Evolutionary conservation across 352 stramenopile genomes (phyloP).

Genomic region (Phytophthora ohioensis): DNA sequence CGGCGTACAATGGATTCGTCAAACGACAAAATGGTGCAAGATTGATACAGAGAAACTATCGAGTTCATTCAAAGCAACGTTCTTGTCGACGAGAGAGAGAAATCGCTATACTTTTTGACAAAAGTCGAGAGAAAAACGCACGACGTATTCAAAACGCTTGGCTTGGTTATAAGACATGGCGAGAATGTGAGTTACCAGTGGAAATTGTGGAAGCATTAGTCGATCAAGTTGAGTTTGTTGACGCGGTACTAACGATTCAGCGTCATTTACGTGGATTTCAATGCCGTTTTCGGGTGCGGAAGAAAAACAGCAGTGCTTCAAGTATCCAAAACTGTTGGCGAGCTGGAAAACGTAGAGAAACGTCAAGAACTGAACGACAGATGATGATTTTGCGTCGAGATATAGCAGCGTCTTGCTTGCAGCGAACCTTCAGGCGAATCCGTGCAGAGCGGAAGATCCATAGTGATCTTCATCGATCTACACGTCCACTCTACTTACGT

Average conservation of each 20-base stretch:
- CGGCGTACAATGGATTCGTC: slow-evolving; percentile 10
- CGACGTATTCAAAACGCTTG: slow-evolving; percentile 45
- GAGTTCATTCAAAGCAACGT: neutral
- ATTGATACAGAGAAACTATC: slow-evolving; percentile 37
- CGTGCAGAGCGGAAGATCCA: slow-evolving; percentile 42
- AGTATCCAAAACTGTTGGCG: slow-evolving; percentile 59
- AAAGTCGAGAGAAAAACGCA: slow-evolving; percentile 20
- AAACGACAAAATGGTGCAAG: slow-evolving; percentile 25
- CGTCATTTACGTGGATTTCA: slow-evolving; percentile 51
- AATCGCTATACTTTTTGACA: slow-evolving; percentile 19
- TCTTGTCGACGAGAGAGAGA: slow-evolving; percentile 5
- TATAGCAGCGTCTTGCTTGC: slow-evolving; percentile 59
- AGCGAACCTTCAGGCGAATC: slow-evolving; percentile 53
- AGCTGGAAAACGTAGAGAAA: slow-evolving; percentile 1
- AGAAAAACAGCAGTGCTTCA: slow-evolving; percentile 26
- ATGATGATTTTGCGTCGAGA: slow-evolving; percentile 35
- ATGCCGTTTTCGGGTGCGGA: slow-evolving; percentile 47
- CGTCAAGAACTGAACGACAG: slow-evolving; percentile 35
- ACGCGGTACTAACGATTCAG: slow-evolving; percentile 57
- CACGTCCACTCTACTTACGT: slow-evolving; percentile 60
- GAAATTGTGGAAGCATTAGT: slow-evolving; percentile 40
- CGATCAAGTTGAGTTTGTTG: slow-evolving; percentile 55
- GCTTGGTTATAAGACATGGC: slow-evolving; percentile 43
- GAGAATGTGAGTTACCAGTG: slow-evolving; percentile 30
- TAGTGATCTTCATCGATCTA: slow-evolving; percentile 40